Evolutionary conservation across 1,284 basidiomycete genomes (phyloP), one percentile per base, ranked within the genome.

Genomic region (Marasmius oreades): DNA sequence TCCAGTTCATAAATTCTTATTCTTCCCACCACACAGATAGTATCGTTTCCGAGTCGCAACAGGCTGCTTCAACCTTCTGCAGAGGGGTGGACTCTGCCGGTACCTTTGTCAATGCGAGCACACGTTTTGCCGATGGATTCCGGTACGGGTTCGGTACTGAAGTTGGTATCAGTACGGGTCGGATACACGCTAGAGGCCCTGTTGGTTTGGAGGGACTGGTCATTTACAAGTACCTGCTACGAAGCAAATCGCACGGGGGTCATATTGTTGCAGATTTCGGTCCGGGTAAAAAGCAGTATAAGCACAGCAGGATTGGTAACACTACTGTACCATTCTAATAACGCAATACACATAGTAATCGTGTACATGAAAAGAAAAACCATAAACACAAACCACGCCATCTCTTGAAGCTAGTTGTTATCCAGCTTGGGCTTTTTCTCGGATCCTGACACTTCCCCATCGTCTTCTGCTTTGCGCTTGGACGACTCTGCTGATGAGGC

Each of bases 101-200:
- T 52, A 93, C 93, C 7, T 99, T 92, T 66, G 84, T 98, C 61
- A 99, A 99, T 66, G 93, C 95, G 2, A 92, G 88, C 61, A 97
- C 97, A 7, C 83, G 97, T 47, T 99, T 99, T 67, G 91, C 95
- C 0, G 97, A 99, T 71, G 97, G 97, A 1, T 98, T 96, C 73
- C 76, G 97, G 55, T 99, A 95, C 71, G 97, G 97, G 0, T 93
- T 98, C 62, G 97, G 97, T 1, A 96, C 97, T 1, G 97, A 99
- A 73, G 96, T 99, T 1, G 97, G 97, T 8, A 98, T 99, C 67
- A 92, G 89, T 68, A 99, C 97, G 0, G 95, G 95, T 1, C 88
- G 93, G 65, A 98, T 97, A 54, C 97, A 99, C 67, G 96, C 97
- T 2, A 79, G 97, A 28, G 97, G 97, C 1, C 97, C 97, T 0